Evolutionary conservation across 2,329 filamentous ascomycete genomes (phyloP), one percentile per base, ranked within the genome.

Genomic region (Colletotrichum falcatum): DNA sequence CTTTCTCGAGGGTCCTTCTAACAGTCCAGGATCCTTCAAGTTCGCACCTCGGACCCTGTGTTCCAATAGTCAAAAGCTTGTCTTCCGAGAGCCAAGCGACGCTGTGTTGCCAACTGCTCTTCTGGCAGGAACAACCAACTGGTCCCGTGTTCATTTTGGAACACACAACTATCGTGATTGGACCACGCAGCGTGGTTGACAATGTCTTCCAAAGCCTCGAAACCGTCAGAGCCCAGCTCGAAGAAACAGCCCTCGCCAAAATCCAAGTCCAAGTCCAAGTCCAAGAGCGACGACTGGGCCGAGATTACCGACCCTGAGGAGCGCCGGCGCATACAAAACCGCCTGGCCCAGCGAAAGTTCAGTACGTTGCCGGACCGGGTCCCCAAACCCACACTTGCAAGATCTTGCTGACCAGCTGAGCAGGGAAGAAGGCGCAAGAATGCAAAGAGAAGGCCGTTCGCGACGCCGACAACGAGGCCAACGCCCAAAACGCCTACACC

Each of bases 291-390:
- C 73, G 89, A 93, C 80, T 94, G 92, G 92, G 85, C 87, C 35
- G 87, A 90, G 0, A 86, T 94, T 53, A 88, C 87, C 8, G 91
- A 94, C 74, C 90, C 91, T 0, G 89, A 90, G 71, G 90, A 93
- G 81, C 86, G 92, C 76, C 85, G 92, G 72, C 90, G 91, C 71
- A 91, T 94, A 61, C 92, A 94, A 78, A 94, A 94, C 78, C 88
- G 91, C 64, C 87, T 94, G 71, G 92, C 92, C 2, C 92, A 94
- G 76, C 86, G 92, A 74, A 93, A 93, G 75, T 94, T 93, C 74
- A 87, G 92, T 94, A 86, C 76, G 90, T 82, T 26, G n/a, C 39
- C 11, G 9, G 75, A 18, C 7, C 49, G 12, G 2, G 18, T 2
- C 33, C 48, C 48, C 26, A 26, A 8, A 28, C 5, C 23, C 39